Evolutionary conservation across 345 rosid genomes (phyloP).

Genomic region (Hypericum perforatum): DNA sequence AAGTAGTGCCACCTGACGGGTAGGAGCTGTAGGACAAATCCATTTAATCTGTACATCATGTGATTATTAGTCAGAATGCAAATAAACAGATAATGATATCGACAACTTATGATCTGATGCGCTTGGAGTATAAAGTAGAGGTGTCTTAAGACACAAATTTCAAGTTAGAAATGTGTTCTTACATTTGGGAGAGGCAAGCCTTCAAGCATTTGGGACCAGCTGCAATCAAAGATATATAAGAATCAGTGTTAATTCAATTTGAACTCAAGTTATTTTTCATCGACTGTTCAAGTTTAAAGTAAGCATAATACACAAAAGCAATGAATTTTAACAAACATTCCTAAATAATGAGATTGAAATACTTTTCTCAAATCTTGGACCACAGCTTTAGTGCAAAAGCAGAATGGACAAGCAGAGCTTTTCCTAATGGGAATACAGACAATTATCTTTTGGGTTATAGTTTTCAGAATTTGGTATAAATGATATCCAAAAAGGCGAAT

Average conservation of each 20-base stretch:
- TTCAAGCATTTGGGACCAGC: conserved; percentile 64
- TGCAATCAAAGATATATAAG: conserved; percentile 16
- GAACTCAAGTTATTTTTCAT: too few species aligned
- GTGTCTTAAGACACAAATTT: not conserved
- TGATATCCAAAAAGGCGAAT: not conserved
- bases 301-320: too few species aligned
- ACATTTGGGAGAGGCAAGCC: conserved; percentile 62
- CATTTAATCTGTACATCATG: conserved; percentile 21
- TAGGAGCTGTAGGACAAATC: conserved; percentile 31
- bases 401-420: too few species aligned
- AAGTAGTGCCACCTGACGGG: conserved; percentile 22
- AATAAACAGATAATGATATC: conserved; percentile 1
- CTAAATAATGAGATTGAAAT: too few species aligned
- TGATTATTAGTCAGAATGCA: not conserved
- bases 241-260: too few species aligned
- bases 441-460: not conserved
- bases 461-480: not conserved
- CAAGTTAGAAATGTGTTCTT: conserved; percentile 16
- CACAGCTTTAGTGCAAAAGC: too few species aligned
- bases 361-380: too few species aligned
- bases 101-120: conserved; percentile 5
- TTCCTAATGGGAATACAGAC: too few species aligned
- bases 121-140: conserved; percentile 6
- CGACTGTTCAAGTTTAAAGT: not conserved
- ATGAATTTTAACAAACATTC: too few species aligned